Conservation (phyloP, 306 rosid species). For the Geum urbanum region DNA sequence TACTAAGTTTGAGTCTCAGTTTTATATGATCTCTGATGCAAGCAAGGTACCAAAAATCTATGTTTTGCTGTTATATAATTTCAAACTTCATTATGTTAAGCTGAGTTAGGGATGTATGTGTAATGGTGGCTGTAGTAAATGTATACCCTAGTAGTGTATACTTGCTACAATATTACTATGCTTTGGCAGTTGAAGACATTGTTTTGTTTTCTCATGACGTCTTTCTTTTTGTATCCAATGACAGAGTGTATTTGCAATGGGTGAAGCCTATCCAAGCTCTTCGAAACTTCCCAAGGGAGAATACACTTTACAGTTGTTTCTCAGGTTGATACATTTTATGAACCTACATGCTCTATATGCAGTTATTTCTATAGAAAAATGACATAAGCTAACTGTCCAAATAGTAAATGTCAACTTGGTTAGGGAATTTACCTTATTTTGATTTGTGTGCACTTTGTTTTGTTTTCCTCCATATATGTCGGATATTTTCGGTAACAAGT, state of each 20-base stretch:
- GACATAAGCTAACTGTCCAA: neutral
- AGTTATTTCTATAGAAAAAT: neutral
- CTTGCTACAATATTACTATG: neutral
- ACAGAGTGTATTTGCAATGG: constrained; percentile 74
- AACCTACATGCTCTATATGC: neutral
- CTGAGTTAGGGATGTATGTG: constrained; percentile 2
- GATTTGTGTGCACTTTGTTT: neutral
- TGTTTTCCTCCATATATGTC: neutral
- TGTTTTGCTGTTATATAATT: constrained; percentile 16
- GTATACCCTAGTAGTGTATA: neutral
- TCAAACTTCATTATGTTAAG: neutral
- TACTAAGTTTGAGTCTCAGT: constrained; percentile 87
- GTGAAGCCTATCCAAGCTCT: constrained; percentile 75
- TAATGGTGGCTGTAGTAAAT: neutral
- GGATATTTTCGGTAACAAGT: constrained; percentile 1
- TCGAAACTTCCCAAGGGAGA: constrained; percentile 91
- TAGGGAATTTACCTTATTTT: neutral
- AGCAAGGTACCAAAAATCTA: constrained; percentile 58
- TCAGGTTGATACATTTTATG: constrained; percentile 48
- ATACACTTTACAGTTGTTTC: constrained; percentile 66
- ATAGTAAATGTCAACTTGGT: neutral
- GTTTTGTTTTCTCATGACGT: neutral
- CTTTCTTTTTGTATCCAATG: constrained; percentile 20
- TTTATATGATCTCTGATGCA: constrained; percentile 80
- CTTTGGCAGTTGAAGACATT: neutral